phyloP scores from a whole-genome alignment of 164 flowering plant species.

The Dillenia turbinata region DNA sequence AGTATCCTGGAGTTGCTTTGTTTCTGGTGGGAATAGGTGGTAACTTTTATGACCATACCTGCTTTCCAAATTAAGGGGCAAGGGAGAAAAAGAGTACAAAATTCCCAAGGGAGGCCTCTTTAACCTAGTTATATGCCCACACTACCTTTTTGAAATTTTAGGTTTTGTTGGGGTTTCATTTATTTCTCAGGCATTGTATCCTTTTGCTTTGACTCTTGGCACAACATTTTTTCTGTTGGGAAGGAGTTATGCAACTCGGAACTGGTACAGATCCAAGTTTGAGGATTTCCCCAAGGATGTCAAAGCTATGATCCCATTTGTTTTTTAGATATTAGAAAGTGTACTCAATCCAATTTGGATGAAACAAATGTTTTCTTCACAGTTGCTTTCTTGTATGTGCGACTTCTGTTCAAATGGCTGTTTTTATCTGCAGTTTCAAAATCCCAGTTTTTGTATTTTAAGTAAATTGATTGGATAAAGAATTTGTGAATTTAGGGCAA shows the following conservation, averaged over 20 bases:
- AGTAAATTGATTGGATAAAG: too few relatives aligned
- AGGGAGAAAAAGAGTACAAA: slow-evolving; percentile 43
- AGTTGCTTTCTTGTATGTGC: too few relatives aligned
- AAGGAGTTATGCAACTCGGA: slow-evolving; percentile 65
- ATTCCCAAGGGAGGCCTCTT: slow-evolving; percentile 71
- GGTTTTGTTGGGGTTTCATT: slow-evolving; percentile 45
- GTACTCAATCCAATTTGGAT: too few relatives aligned
- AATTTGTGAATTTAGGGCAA: too few relatives aligned
- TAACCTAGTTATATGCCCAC: slow-evolving; percentile 63
- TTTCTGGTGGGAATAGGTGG: slow-evolving; percentile 53
- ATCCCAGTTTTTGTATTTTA: too few relatives aligned
- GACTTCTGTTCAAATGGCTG: too few relatives aligned
- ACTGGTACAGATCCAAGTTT: slow-evolving; percentile 68
- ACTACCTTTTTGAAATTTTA: slow-evolving; percentile 63
- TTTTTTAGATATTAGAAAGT: slow-evolving; percentile 31
- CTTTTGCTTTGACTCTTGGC: slow-evolving; percentile 35
- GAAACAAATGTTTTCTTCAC: too few relatives aligned
- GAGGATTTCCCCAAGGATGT: slow-evolving; percentile 50
- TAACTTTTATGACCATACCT: slow-evolving; percentile 67
- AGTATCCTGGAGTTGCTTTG: slow-evolving; percentile 11
- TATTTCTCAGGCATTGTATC: slow-evolving; percentile 53
- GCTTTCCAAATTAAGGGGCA: slow-evolving; percentile 44
- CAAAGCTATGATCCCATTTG: slow-evolving; percentile 60
- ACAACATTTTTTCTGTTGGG: slow-evolving; percentile 34
- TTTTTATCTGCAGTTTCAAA: too few relatives aligned